These are phyloP conservation scores for Arachis hypogaea DNA, from an alignment of 306 rosid genomes.

Conservation along the genomic window DNA sequence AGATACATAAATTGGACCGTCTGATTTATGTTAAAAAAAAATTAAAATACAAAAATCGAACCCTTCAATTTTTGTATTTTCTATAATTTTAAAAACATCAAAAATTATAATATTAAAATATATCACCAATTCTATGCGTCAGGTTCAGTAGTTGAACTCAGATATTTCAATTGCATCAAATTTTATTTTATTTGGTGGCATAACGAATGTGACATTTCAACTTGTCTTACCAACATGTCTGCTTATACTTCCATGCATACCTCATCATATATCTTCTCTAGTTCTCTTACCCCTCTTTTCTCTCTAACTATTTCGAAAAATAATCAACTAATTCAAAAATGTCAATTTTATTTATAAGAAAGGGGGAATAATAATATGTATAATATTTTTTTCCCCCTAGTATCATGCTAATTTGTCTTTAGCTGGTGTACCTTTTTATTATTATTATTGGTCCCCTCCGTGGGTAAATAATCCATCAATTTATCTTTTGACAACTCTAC, in stretches of 20 bases:
- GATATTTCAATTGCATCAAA: background rate
- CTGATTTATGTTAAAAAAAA: no score
- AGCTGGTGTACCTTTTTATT: background rate
- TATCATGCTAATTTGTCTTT: background rate
- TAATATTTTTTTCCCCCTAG: background rate
- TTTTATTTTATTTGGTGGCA: background rate
- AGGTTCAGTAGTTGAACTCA: background rate
- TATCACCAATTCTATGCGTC: background rate
- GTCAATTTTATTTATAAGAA: no score
- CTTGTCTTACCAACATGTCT: background rate
- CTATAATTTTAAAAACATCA: no score
- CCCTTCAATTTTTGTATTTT: rapidly evolving
- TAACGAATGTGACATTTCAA: slow-evolving; percentile 24
- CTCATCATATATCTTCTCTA: no score
- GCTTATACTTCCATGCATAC: background rate
- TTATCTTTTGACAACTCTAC: background rate
- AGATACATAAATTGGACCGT: no score
- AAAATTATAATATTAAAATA: no score
- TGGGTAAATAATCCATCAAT: background rate
- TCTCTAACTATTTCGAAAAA: no score
- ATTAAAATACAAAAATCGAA: no score
- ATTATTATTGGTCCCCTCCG: slow-evolving; percentile 2
- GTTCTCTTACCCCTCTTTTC: no score
- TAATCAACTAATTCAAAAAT: no score
- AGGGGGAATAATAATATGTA: no score